Base-by-base conservation (phyloP, 495 filamentous ascomycete species). In the Podospora tetraspora region DNA sequence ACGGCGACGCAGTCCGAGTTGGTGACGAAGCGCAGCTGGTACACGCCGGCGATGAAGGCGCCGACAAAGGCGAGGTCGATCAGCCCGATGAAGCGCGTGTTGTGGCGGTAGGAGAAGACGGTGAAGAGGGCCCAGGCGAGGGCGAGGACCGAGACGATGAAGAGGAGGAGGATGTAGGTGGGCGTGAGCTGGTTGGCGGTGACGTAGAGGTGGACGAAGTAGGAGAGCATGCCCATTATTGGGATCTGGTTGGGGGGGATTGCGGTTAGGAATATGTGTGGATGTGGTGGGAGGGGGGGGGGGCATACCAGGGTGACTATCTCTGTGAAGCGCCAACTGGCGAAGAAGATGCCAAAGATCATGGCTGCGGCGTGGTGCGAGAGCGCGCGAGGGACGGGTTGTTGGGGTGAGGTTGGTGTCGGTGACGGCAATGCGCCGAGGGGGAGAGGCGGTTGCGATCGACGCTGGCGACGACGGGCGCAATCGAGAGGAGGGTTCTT, bases 221-320 rank as follows among this genome's bases (percentile, higher is more conserved):
- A 96, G 75, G 90, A 85, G 74, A 96, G 85, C 86, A 97, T 94
- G 81, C 93, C 93, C 73, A 97, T 83, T 67, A 89, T 91, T 21
- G 93, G 93, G 79, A 95, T 93, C 84, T 87, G 71, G 30, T 22
- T 10, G 60, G 12, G 43, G 23, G 21, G 9, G 19, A n/a, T n/a
- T 10, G 63, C 5, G 21, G 59, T 64, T 52, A 59, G 27, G 73
- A 73, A 66, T 74, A 69, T 63, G 62, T 22, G 25, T 1, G 21
- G 56, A 52, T 0, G 64, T 57, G 22, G 52, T 27, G 24, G 1
- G 64, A 32, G 61, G 43, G 37, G 19, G 24, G 19, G 23, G 58
- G 8, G 52, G 63, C 82, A 73, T 79, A 87, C 85, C 75, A 96
- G 78, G 57, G 91, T 94, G 79, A 90, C 71, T 80, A 97, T 91